Evolutionary conservation across 148 eudicot genomes (phyloP), one percentile per base, ranked within the genome.

Genomic region (Vaccinium vitisidaea): DNA sequence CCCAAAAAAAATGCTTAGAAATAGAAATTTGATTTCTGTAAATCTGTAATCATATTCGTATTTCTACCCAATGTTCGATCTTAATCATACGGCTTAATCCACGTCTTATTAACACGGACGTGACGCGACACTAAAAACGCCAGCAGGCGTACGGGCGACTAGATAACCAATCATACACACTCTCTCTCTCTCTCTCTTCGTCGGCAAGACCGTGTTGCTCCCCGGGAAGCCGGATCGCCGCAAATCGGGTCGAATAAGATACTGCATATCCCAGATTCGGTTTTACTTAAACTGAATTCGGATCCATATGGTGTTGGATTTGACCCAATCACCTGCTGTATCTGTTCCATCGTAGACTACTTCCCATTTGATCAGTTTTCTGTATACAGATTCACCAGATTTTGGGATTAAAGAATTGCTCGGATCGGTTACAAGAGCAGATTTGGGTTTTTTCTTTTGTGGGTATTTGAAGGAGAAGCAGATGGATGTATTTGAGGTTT

Each of bases 401-500:
- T 75, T 36, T 6, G 16, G 52, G 54, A 21, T 8, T 18, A 48
- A 46, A 71, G 76, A 30, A 73, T 21, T 14, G 11, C 36, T 73
- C 21, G 16, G 67, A 18, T 59, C 15, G 67, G 8, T 59, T 21
- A 21, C 67, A 59, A 71, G 18, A 30, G 3, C 11, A 12, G 49
- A 0, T 73, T 16, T 0, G 59, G 58, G 18, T 36, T 30, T 63
- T 27, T 81, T 61, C 46, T 43, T 43, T 43, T 43, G 83, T 61
- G 46, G 46, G 70, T n/a, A 48, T 23, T 67, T 18, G 76, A 48
- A 82, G 46, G 49, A 5, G 21, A 48, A 82, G 43, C 9, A 54
- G 67, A 77, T 85, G 89, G 88, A 83, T 88, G 50, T 92, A 14
- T 80, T 86, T 19, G 97, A 94, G 85, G 88, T 84, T 58, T 86